Conservation (phyloP, 2,329 filamentous ascomycete genomes). For the Anthostomella pinea region DNA sequence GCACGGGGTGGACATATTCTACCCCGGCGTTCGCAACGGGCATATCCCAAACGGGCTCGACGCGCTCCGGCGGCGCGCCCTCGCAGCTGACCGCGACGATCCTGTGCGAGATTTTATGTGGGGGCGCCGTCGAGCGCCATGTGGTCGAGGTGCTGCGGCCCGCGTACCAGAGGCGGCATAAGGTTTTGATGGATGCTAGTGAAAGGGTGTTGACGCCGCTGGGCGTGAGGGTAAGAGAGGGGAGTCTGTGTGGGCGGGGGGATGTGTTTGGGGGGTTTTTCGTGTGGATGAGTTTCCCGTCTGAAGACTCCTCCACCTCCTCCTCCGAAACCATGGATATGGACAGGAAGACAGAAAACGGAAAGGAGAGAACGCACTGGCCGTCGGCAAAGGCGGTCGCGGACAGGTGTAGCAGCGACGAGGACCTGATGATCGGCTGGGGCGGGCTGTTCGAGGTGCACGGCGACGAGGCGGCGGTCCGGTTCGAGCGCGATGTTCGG, state of each 20-base stretch:
- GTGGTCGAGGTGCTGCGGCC: constrained; percentile 43
- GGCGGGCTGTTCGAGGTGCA: constrained; percentile 69
- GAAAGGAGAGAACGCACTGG: constrained; percentile 2
- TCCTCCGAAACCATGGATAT: too few relatives aligned
- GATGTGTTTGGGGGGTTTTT: constrained; percentile 77
- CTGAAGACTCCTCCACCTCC: too few relatives aligned
- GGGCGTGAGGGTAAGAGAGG: constrained; percentile 46
- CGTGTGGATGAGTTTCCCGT: constrained; percentile 70
- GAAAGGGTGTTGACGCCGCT: constrained; percentile 58
- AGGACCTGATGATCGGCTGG: constrained; percentile 65
- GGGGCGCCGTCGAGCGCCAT: constrained; percentile 43
- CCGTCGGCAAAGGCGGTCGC: constrained; percentile 56
- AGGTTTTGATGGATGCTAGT: constrained; percentile 57
- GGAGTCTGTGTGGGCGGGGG: constrained; percentile 23
- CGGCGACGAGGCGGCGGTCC: constrained; percentile 50
- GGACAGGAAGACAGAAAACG: constrained; percentile 12
- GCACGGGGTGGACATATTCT: constrained; percentile 86
- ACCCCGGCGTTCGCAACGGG: constrained; percentile 49
- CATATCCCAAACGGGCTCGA: constrained; percentile 51
- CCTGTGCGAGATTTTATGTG: constrained; percentile 45
- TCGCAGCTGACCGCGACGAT: constrained; percentile 53
- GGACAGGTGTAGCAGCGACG: constrained; percentile 55
- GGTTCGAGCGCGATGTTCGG: constrained; percentile 59
- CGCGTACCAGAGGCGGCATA: constrained; percentile 44
- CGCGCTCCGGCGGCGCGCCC: constrained; percentile 56